These are phyloP conservation scores for Immersiporthe knoxdaviesiana DNA, from an alignment of 2,329 filamentous ascomycete species.

Conservation along the genomic window DNA sequence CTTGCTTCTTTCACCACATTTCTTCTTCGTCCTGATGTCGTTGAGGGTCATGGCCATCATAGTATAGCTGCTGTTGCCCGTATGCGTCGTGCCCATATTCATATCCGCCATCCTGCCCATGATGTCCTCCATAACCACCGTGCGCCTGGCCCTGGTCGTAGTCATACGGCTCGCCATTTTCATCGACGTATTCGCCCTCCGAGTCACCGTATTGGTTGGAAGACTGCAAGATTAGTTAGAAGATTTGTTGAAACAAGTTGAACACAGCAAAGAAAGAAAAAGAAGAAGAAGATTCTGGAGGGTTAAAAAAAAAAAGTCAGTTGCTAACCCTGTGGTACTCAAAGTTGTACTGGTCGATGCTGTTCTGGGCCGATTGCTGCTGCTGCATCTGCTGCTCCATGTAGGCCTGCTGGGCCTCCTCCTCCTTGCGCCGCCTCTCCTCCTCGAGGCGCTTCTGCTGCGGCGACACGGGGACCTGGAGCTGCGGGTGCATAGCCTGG, in stretches of 20 bases:
- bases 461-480: conserved; percentile 84
- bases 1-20: conserved; percentile 33
- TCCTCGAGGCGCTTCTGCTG: conserved; percentile 49
- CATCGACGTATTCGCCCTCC: conserved; percentile 39
- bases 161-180: conserved; percentile 40
- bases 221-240: conserved; percentile 32
- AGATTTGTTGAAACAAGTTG: background rate
- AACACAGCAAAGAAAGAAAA: background rate
- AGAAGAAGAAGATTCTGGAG: background rate
- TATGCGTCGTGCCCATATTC: conserved; percentile 38
- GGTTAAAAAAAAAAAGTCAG: background rate
- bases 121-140: conserved; percentile 23
- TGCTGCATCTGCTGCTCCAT: conserved; percentile 47
- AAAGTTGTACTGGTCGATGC: conserved; percentile 39
- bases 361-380: conserved; percentile 36
- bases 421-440: conserved; percentile 54
- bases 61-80: conserved; percentile 37
- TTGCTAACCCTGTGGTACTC: conserved; percentile 42
- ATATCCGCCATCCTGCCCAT: conserved; percentile 33
- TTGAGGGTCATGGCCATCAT: conserved; percentile 30
- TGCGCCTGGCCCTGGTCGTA: conserved; percentile 38
- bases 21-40: conserved; percentile 31
- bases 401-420: conserved; percentile 48
- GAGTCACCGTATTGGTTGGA: conserved; percentile 39
- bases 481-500: conserved; percentile 96